Percentiles rank a stretch among this genome's conserved stretches.
Conservation (phyloP, 495 filamentous ascomycete genomes). For the Talaromyces nanjingensis region DNA sequence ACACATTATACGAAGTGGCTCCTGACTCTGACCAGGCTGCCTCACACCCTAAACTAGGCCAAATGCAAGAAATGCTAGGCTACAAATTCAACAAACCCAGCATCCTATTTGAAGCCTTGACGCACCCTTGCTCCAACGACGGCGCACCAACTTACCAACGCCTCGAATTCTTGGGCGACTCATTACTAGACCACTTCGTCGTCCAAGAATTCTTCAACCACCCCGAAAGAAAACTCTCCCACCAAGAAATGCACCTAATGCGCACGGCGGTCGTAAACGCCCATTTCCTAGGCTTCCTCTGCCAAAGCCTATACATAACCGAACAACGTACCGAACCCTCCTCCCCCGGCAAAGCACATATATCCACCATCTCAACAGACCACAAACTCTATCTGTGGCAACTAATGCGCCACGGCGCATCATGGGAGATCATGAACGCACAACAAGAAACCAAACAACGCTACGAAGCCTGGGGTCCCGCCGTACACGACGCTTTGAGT, state of each 20-base stretch:
- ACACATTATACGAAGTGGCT: slow-evolving; percentile 24
- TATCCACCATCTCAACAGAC: slow-evolving; percentile 9
- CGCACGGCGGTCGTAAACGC: slow-evolving; percentile 76
- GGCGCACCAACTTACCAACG: slow-evolving; percentile 66
- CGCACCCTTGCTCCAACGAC: slow-evolving; percentile 58
- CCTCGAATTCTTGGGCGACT: slow-evolving; percentile 86
- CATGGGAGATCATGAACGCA: slow-evolving; percentile 9
- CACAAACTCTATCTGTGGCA: slow-evolving; percentile 50
- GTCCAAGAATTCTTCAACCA: slow-evolving; percentile 44
- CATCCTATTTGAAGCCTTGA: slow-evolving; percentile 78
- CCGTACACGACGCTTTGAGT: slow-evolving; percentile 44
- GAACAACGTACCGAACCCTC: slow-evolving; percentile 15
- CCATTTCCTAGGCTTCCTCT: slow-evolving; percentile 80
- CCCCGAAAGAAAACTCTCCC: slow-evolving; percentile 39
- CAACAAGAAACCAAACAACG: slow-evolving; percentile 39
- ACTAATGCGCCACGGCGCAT: slow-evolving; percentile 48
- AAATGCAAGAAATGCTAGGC: slow-evolving; percentile 54
- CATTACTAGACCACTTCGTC: slow-evolving; percentile 75
- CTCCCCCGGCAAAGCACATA: slow-evolving; percentile 13
- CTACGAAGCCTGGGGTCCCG: slow-evolving; percentile 39
- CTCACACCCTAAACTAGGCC: slow-evolving; percentile 17
- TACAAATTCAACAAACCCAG: slow-evolving; percentile 65
- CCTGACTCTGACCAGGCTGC: slow-evolving; percentile 10
- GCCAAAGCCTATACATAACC: slow-evolving; percentile 39
- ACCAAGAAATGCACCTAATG: slow-evolving; percentile 65